Evolutionary conservation across 768 basidiomycete species (phyloP).

Genomic region (Suillus fuscotomentosus): DNA sequence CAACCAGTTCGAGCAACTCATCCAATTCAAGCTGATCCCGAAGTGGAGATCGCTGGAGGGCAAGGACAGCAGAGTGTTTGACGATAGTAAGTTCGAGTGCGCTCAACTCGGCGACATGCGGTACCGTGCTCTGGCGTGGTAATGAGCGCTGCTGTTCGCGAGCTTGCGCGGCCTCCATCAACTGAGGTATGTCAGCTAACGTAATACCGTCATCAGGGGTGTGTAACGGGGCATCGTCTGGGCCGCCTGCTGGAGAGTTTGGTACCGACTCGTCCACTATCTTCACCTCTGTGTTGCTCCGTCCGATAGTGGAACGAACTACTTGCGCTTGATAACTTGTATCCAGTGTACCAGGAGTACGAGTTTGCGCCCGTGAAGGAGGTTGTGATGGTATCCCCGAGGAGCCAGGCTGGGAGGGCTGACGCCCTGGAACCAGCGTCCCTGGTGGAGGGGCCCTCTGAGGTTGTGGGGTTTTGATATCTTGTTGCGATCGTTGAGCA

Average conservation of each 20-base stretch:
- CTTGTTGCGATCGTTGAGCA: conserved; percentile 47
- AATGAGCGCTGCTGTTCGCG: conserved; percentile 84
- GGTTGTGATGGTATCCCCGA: conserved; percentile 26
- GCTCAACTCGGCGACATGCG: conserved; percentile 81
- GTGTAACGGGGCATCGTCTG: conserved; percentile 38
- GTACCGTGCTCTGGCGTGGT: conserved; percentile 73
- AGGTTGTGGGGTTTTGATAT: conserved; percentile 36
- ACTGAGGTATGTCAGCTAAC: conserved; percentile 89
- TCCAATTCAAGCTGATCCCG: conserved; percentile 86
- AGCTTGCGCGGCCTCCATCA: conserved; percentile 91
- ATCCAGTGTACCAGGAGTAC: conserved; percentile 37
- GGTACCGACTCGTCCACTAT: conserved; percentile 83
- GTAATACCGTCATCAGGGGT: conserved; percentile 81
- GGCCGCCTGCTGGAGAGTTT: conserved; percentile 61
- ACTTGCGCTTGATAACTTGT: conserved; percentile 41
- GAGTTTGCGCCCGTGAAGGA: conserved; percentile 36
- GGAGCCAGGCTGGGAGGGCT: conserved; percentile 32
- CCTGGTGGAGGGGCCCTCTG: conserved; percentile 37
- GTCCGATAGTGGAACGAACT: conserved; percentile 65
- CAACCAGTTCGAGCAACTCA: conserved; percentile 90
- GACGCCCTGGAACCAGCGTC: conserved; percentile 34
- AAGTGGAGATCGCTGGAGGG: conserved; percentile 74
- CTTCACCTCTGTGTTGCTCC: conserved; percentile 84
- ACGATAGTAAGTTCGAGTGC: conserved; percentile 86
- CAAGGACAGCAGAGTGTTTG: conserved; percentile 86